Conservation (phyloP, 495 filamentous ascomycete species). For the Mycothermus thermophilus region DNA sequence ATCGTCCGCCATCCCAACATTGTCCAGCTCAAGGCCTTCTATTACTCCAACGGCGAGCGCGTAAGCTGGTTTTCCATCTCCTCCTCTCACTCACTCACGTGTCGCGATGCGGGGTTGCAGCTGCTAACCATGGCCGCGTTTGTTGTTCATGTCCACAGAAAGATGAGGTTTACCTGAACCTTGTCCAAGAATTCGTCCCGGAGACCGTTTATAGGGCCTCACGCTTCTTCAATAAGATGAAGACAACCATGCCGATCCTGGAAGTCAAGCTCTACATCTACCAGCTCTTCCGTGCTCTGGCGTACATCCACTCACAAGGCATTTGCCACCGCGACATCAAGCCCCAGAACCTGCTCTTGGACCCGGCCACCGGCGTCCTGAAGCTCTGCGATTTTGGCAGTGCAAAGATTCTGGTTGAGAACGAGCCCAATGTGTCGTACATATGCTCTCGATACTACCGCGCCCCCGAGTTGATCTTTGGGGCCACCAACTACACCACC, state of each 20-base stretch:
- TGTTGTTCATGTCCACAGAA: no score
- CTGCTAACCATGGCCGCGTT: conserved; percentile 14
- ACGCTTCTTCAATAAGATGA: conserved; percentile 98
- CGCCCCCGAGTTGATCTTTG: conserved; percentile 95
- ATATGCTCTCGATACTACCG: conserved; percentile 99
- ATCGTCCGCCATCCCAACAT: conserved; percentile 98
- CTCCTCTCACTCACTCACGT: conserved; percentile 19
- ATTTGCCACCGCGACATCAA: conserved; percentile 99
- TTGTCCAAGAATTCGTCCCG: conserved; percentile 95
- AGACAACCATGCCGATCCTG: conserved; percentile 97
- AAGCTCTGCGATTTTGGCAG: conserved; percentile 99
- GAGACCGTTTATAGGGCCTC: conserved; percentile 99
- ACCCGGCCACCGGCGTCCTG: conserved; percentile 76
- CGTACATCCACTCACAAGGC: conserved; percentile 98
- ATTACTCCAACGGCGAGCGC: conserved; percentile 96
- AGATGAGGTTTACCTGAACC: conserved; percentile 97
- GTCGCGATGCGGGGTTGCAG: neutral
- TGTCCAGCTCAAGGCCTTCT: conserved; percentile 96
- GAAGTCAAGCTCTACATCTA: conserved; percentile 99
- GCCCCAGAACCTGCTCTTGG: conserved; percentile 90
- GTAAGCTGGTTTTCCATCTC: no score
- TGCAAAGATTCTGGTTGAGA: conserved; percentile 96
- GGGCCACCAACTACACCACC: conserved; percentile 97
- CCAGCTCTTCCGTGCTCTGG: conserved; percentile 93
- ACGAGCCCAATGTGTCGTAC: conserved; percentile 98